A percentile compares a stretch with the other conserved stretches of the same genome.
phyloP scores from a whole-genome alignment of 352 stramenopile genomes.

The Phytophthora sansomeana region DNA sequence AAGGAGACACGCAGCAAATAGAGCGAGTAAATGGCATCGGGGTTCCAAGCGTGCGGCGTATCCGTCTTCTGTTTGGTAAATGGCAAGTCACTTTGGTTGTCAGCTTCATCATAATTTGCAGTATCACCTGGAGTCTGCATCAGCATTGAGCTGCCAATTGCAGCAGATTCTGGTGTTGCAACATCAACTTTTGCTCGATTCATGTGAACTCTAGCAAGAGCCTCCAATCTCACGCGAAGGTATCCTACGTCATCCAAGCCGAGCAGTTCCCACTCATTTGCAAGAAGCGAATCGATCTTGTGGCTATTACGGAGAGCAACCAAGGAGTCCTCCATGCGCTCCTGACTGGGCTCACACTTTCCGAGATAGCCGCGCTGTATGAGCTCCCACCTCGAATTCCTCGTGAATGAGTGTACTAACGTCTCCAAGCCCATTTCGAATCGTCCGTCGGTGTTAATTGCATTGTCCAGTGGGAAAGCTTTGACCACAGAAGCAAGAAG shows the following conservation, averaged over 20 bases:
- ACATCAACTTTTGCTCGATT: constrained; percentile 48
- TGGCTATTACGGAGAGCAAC: constrained; percentile 21
- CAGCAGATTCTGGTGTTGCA: background rate
- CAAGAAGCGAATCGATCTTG: constrained; percentile 45
- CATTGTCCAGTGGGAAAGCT: constrained; percentile 11
- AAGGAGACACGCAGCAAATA: constrained; percentile 52
- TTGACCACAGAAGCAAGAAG: constrained; percentile 11
- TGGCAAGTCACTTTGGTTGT: background rate
- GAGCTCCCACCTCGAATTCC: constrained; percentile 36
- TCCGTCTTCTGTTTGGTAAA: constrained; percentile 3
- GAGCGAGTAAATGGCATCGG: constrained; percentile 42
- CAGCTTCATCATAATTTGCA: background rate
- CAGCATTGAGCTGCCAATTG: background rate
- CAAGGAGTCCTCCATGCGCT: constrained; percentile 8
- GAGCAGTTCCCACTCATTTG: constrained; percentile 53
- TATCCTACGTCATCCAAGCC: constrained; percentile 46
- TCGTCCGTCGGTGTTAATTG: constrained; percentile 8
- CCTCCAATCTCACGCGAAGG: constrained; percentile 42
- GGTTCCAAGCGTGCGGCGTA: constrained; percentile 17
- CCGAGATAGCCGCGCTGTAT: constrained; percentile 34
- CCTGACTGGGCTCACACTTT: constrained; percentile 15
- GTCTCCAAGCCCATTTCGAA: constrained; percentile 28
- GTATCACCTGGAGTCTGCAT: background rate
- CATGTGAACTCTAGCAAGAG: constrained; percentile 44
- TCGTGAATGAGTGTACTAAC: constrained; percentile 16